Evolutionary conservation across 2,329 filamentous ascomycete genomes (phyloP).

Genomic region (Diaporthe vexans): DNA sequence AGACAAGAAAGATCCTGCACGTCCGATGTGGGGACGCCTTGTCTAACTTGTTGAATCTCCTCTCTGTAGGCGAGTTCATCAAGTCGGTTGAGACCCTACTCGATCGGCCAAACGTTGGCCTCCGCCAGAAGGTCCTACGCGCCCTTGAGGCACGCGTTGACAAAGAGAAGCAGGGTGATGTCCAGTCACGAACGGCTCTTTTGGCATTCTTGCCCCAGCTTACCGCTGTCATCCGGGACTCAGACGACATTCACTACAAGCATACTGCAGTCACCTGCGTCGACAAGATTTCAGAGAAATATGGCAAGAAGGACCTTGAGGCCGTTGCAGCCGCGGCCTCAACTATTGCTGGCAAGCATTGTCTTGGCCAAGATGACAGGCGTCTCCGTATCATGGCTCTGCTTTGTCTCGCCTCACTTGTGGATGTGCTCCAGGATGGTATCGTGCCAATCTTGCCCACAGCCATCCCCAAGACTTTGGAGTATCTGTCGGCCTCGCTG

Average conservation of each 20-base stretch:
- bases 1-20: conserved; percentile 68
- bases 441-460: conserved; percentile 86
- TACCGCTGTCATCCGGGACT: conserved; percentile 80
- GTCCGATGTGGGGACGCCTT: conserved; percentile 77
- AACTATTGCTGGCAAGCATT: conserved; percentile 81
- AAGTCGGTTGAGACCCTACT: conserved; percentile 88
- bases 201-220: conserved; percentile 85
- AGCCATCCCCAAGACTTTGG: conserved; percentile 79
- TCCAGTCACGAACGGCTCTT: conserved; percentile 76
- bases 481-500: conserved; percentile 77
- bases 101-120: conserved; percentile 78
- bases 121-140: conserved; percentile 83
- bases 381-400: conserved; percentile 86
- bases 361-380: conserved; percentile 80
- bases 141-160: conserved; percentile 86
- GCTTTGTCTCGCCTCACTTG: conserved; percentile 88
- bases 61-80: conserved; percentile 91
- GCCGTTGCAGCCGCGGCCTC: conserved; percentile 81
- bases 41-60: conserved; percentile 83
- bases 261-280: conserved; percentile 90
- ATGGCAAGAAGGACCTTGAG: conserved; percentile 90
- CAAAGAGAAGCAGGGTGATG: conserved; percentile 78
- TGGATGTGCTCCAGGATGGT: conserved; percentile 88
- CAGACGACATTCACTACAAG: conserved; percentile 81
- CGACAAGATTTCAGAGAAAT: conserved; percentile 93